Conservation (phyloP, 2,329 filamentous ascomycete genomes). For the Sclerotinia borealis region DNA sequence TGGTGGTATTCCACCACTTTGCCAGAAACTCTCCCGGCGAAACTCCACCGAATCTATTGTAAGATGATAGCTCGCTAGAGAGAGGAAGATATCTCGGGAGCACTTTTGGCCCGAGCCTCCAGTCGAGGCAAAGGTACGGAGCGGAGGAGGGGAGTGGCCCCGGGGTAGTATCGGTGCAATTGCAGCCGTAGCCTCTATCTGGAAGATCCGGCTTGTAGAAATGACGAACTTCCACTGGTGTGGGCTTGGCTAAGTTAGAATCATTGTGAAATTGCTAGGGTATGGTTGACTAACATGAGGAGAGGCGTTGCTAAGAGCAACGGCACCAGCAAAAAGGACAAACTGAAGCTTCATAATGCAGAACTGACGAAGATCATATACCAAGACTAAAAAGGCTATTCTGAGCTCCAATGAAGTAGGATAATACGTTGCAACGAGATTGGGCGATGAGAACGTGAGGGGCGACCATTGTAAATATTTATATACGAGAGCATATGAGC, state of each 20-base stretch:
- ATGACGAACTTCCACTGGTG: not conserved
- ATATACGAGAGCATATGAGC: not conserved
- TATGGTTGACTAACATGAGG: not conserved
- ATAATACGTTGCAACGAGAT: not conserved
- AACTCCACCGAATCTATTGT: constrained; percentile 6
- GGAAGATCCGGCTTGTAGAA: not conserved
- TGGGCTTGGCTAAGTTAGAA: not conserved
- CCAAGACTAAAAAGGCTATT: not conserved
- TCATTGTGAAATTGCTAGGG: not conserved
- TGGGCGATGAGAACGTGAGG: not conserved
- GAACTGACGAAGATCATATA: not conserved
- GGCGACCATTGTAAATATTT: not conserved
- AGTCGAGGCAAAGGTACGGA: constrained; percentile 2
- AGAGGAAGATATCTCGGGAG: constrained; percentile 5
- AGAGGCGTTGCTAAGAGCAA: constrained; percentile 6
- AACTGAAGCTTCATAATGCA: constrained; percentile 1
- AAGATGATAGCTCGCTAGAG: constrained; percentile 4
- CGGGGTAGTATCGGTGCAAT: constrained; percentile 6
- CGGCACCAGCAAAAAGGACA: not conserved
- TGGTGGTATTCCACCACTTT: not conserved
- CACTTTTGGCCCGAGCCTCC: constrained; percentile 2
- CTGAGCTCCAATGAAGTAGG: not conserved
- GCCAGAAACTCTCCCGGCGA: constrained; percentile 1
- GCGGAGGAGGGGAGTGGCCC: not conserved
- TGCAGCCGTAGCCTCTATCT: not conserved